A percentile compares a stretch with the other conserved stretches of the same genome.
Evolutionary conservation across 2,329 filamentous ascomycete species (phyloP).

Genomic region (Fusarium redolens): DNA sequence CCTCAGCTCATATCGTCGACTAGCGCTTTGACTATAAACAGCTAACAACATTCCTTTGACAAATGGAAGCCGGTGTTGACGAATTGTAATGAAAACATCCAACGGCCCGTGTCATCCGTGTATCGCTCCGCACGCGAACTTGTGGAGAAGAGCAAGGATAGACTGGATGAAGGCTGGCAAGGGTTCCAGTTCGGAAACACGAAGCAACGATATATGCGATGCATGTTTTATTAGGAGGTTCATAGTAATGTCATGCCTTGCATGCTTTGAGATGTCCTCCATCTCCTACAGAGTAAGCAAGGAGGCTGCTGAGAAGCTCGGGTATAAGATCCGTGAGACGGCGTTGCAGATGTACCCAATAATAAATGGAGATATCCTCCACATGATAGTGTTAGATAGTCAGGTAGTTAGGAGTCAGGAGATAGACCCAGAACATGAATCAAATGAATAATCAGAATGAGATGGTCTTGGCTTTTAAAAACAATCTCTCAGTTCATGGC

Average conservation of each 20-base stretch:
- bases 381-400: neutral
- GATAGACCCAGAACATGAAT: neutral
- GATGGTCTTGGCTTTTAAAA: neutral
- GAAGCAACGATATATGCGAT: slow-evolving; percentile 5
- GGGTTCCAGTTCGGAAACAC: neutral
- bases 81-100: slow-evolving; percentile 10
- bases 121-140: neutral
- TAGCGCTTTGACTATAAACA: slow-evolving; percentile 1
- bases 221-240: slow-evolving; percentile 33
- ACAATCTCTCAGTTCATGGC: neutral
- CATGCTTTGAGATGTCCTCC: slow-evolving; percentile 1
- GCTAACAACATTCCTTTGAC: neutral
- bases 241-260: neutral
- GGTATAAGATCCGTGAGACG: slow-evolving; percentile 4
- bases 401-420: neutral
- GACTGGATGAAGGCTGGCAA: neutral
- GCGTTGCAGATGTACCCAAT: neutral
- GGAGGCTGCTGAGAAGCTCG: neutral
- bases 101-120: slow-evolving; percentile 14
- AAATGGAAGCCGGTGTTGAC: slow-evolving; percentile 14
- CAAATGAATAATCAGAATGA: neutral
- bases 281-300: neutral
- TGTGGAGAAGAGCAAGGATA: slow-evolving; percentile 8
- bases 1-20: neutral
- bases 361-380: neutral